Evolutionary conservation across 2,329 filamentous ascomycete species (phyloP).

Genomic region (Neofusicoccum ribis): DNA sequence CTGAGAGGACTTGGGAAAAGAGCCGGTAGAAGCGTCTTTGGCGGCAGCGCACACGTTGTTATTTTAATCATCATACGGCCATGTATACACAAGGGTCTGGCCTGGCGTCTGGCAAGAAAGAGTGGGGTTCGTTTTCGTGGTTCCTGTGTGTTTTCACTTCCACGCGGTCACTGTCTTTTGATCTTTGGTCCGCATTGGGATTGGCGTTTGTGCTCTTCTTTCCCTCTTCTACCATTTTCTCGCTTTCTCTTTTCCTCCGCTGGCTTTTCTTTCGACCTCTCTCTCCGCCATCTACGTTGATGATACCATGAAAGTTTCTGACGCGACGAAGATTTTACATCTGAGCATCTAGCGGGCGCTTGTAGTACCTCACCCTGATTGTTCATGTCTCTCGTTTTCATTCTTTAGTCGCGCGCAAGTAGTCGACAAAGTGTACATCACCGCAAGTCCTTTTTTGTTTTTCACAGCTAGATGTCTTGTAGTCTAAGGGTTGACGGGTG

Average conservation of each 20-base stretch:
- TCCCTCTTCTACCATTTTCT: not conserved
- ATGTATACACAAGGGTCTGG: constrained; percentile 6
- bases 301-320: constrained; percentile 17
- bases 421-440: constrained; percentile 15
- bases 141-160: constrained; percentile 4
- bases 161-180: constrained; percentile 6
- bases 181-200: constrained; percentile 13
- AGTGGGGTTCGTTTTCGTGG: constrained; percentile 3
- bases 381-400: constrained; percentile 13
- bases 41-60: constrained; percentile 10
- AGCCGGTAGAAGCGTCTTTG: not conserved
- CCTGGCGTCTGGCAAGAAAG: constrained; percentile 13
- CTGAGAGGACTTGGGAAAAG: not conserved
- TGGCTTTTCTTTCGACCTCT: not conserved
- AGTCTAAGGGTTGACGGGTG: constrained; percentile 1
- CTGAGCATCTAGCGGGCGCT: constrained; percentile 18
- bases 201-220: constrained; percentile 6
- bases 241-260: not conserved
- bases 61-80: constrained; percentile 11
- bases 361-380: constrained; percentile 8
- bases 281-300: constrained; percentile 14
- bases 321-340: constrained; percentile 13
- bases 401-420: constrained; percentile 11
- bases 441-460: not conserved
- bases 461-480: constrained; percentile 14